Evolutionary conservation across 139 green algal genomes (phyloP).

Genomic region (Tetraselmis chui): DNA sequence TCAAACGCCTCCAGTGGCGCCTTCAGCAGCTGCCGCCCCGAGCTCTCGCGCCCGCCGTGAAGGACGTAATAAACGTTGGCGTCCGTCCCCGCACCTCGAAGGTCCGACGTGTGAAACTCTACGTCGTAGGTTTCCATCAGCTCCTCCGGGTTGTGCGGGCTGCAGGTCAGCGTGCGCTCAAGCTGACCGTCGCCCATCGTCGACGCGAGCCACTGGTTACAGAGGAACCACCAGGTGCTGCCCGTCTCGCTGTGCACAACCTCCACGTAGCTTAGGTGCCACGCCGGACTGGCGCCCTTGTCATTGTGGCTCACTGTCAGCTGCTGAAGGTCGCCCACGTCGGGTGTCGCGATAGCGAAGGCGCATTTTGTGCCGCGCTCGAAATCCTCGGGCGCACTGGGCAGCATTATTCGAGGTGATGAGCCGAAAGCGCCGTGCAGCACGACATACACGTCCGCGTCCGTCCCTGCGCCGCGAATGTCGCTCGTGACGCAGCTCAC

Average conservation of each 20-base stretch:
- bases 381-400: conserved; percentile 49
- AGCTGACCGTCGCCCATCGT: conserved; percentile 26
- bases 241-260: conserved; percentile 44
- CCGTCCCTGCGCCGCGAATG: conserved; percentile 36
- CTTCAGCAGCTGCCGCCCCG: conserved; percentile 19
- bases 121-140: neutral
- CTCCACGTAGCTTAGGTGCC: conserved; percentile 51
- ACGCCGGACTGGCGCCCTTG: conserved; percentile 25
- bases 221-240: conserved; percentile 40
- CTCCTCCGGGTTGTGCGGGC: neutral
- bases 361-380: conserved; percentile 40
- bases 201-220: conserved; percentile 42
- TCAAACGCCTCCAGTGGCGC: conserved; percentile 38
- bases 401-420: conserved; percentile 32
- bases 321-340: conserved; percentile 39
- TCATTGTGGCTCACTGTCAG: conserved; percentile 60
- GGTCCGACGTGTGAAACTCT: neutral
- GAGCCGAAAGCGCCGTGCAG: conserved; percentile 44
- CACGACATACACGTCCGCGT: conserved; percentile 35
- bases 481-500: conserved; percentile 41
- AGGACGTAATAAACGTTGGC: neutral
- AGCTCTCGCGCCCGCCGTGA: neutral
- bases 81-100: conserved; percentile 4
- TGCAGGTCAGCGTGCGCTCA: conserved; percentile 31
- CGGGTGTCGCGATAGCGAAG: conserved; percentile 36